phyloP scores from a whole-genome alignment of 2,329 filamentous ascomycete species.

The Fusarium sp. region DNA sequence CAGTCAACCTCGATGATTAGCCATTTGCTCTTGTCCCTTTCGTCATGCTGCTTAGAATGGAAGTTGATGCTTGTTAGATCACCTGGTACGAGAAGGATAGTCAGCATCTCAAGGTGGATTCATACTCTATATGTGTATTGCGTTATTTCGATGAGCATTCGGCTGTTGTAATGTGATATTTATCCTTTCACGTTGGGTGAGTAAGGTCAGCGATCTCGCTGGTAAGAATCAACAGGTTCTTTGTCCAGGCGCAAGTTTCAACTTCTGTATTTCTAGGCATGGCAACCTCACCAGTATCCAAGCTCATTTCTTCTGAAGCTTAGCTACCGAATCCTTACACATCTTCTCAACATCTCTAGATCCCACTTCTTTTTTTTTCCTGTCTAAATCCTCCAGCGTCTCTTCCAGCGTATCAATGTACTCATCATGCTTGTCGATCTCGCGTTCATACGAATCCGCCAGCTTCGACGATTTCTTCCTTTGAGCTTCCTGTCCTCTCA shows the following conservation, averaged over 20 bases:
- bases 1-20: not conserved
- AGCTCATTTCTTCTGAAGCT: not conserved
- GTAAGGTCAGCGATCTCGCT: not conserved
- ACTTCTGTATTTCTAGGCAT: not conserved
- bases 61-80: rapidly evolving
- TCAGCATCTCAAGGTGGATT: no score
- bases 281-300: no score
- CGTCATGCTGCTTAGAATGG: not conserved
- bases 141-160: not conserved
- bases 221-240: not conserved
- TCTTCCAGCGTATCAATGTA: not conserved
- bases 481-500: not conserved
- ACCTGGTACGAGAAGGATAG: not conserved
- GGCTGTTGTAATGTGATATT: not conserved
- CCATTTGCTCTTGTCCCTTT: not conserved
- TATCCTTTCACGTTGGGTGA: not conserved
- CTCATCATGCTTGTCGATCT: not conserved
- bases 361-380: not conserved
- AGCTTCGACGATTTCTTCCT: not conserved
- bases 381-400: not conserved
- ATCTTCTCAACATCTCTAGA: not conserved
- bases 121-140: not conserved
- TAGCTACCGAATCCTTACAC: not conserved
- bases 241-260: not conserved
- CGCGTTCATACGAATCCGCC: not conserved